Evolutionary conservation across 352 stramenopile species (phyloP), one percentile per base, ranked within the genome.

Genomic region (Phytophthora quininea): DNA sequence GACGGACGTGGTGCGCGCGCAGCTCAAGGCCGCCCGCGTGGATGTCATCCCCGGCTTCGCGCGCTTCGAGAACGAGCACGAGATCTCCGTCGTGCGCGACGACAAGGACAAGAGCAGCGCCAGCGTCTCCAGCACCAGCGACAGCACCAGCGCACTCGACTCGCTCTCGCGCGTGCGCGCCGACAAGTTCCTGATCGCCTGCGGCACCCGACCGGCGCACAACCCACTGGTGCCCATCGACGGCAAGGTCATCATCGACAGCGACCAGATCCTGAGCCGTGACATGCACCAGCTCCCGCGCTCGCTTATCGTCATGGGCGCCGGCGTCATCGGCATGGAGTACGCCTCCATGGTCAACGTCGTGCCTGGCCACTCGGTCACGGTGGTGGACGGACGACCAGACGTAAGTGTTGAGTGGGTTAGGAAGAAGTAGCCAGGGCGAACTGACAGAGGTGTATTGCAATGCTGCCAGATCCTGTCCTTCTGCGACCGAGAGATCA

Each of bases 311-410:
- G 87, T 95, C 27, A 71, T 93, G 10, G 90, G 90, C 31, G 90
- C 90, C 3, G 90, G 90, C 7, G 90, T 97, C 48, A 95, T 97
- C 38, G 90, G 90, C 64, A 97, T 97, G 77, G 90, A 97, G 70
- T 97, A 97, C 74, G 90, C 90, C 15, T 93, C 84, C 47, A 97
- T 97, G 89, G 73, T 97, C 30, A 96, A 94, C 62, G 86, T 97
- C 37, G 71, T 97, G 19, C 89, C 88, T 8, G 90, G 90, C 3
- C 91, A 92, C 47, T 87, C 80, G 33, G 90, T 97, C 54, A 97
- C 88, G 15, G 86, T 97, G 19, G 88, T 97, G 32, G 90, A 97
- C 43, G 81, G 83, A 6, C 82, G 88, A 2, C 73, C 79, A 50
- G 85, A 93, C 46, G 80, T 91, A 50, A 62, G 76, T 80, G 14